A percentile compares a stretch with the other conserved stretches of the same genome.
Conservation (phyloP, 2,329 filamentous ascomycete species). For the Colletotrichum paranaense region DNA sequence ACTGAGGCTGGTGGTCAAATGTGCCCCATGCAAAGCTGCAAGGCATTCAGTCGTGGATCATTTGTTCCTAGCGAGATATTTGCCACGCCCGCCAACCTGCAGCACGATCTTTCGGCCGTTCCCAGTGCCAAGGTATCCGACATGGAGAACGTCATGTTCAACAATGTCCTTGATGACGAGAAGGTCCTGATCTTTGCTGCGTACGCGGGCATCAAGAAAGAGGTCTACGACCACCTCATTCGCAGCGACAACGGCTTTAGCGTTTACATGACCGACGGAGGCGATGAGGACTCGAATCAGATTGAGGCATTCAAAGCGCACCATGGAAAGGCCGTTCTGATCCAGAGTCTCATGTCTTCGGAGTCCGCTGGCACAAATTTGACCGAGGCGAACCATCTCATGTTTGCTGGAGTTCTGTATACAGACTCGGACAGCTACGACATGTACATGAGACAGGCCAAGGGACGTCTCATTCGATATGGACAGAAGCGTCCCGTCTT, state of each 20-base stretch:
- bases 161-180: conserved; percentile 37
- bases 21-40: background rate
- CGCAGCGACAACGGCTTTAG: conserved; percentile 37
- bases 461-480: conserved; percentile 51
- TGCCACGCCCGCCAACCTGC: background rate
- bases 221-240: conserved; percentile 35
- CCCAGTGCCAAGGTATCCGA: conserved; percentile 38
- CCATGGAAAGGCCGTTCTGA: conserved; percentile 42
- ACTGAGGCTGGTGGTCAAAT: background rate
- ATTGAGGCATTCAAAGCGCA: conserved; percentile 44
- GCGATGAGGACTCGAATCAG: conserved; percentile 1
- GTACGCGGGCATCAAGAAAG: conserved; percentile 42
- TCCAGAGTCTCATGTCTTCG: conserved; percentile 51
- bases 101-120: background rate
- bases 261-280: conserved; percentile 28
- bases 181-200: conserved; percentile 52
- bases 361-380: conserved; percentile 55
- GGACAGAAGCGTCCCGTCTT: conserved; percentile 51
- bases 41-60: background rate
- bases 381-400: conserved; percentile 53
- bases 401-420: conserved; percentile 51
- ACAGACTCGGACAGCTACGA: conserved; percentile 46
- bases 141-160: conserved; percentile 39
- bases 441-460: conserved; percentile 52
- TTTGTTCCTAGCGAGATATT: conserved; percentile 1